These are phyloP conservation scores for Chaetoceros tenuissimus DNA, from an alignment of 108 stramenopile genomes.

Conservation along the genomic window DNA sequence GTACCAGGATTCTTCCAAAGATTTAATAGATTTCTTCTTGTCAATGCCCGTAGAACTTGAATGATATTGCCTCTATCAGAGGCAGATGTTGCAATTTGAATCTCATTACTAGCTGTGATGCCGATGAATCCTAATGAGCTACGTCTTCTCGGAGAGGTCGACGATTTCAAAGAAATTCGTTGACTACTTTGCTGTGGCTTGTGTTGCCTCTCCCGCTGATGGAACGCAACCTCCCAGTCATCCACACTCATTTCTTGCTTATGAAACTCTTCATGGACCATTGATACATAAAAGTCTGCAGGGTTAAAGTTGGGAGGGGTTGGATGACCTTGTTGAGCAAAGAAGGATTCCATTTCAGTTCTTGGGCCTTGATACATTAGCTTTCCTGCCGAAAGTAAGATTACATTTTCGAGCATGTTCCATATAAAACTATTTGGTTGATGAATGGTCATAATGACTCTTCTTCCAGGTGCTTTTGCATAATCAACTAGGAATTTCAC, in stretches of 20 bases:
- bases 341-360: slow-evolving; percentile 43
- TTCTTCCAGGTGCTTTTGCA: slow-evolving; percentile 23
- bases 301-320: slow-evolving; percentile 43
- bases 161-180: too few relatives aligned
- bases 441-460: slow-evolving; percentile 48
- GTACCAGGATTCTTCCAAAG: slow-evolving; percentile 53
- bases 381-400: slow-evolving; percentile 37
- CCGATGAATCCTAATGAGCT: too few relatives aligned
- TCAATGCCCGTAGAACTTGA: slow-evolving; percentile 14
- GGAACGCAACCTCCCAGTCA: slow-evolving; percentile 26
- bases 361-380: slow-evolving; percentile 44
- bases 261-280: slow-evolving; percentile 35
- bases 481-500: slow-evolving; percentile 51
- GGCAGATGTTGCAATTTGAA: too few relatives aligned
- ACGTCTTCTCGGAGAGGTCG: too few relatives aligned
- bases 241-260: slow-evolving; percentile 27
- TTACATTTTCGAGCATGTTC: slow-evolving; percentile 44
- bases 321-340: slow-evolving; percentile 25
- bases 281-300: slow-evolving; percentile 35
- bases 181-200: too few relatives aligned
- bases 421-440: slow-evolving; percentile 43
- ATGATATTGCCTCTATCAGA: not conserved
- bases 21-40: slow-evolving; percentile 38
- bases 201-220: slow-evolving; percentile 5
- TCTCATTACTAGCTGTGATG: too few relatives aligned